Base-by-base conservation (phyloP, 139 green algal species). In the Micromonas pusilla region DNA sequence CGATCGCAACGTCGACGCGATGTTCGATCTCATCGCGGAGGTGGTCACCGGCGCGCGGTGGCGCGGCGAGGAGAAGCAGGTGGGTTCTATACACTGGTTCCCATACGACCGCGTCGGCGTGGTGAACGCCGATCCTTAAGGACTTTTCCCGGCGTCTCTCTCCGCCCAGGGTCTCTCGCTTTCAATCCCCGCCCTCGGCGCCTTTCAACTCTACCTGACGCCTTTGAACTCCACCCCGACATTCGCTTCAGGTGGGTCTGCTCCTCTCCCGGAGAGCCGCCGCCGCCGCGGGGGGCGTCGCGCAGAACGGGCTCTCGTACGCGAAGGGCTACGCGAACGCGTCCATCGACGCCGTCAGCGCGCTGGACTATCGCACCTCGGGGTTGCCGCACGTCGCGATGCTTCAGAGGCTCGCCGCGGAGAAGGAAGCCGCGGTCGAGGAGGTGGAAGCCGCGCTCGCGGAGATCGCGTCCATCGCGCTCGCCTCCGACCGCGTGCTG, bases 11-110 rank as follows among this genome's bases (percentile, higher is more conserved):
- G 75, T 74, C 25, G 33, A 38, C 3, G 63, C 36, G 5, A 80
- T 80, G 75, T 73, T 73, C 26, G 64, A 80, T n/a, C 67, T 80
- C 34, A 28, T 80, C 23, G 32, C 38, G 6, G 75, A 80, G 19
- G 37, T 80, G 34, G 39, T 23, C 2, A 34, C 57, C 13, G 38
- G 37, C 38, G 75, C 64, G 0, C 38, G 52, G 38, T 80, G 75
- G 75, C 21, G 13, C n/a, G 75, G 75, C 38, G 75, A 80, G 39
- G 62, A 71, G n/a, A n/a, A n/a, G n/a, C n/a, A n/a, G n/a, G n/a
- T n/a, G n/a, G n/a, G n/a, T n/a, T n/a, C n/a, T n/a, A n/a, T n/a
- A n/a, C n/a, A n/a, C n/a, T n/a, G n/a, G n/a, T n/a, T n/a, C n/a
- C n/a, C n/a, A n/a, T n/a, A n/a, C n/a, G n/a, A n/a, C n/a, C n/a